Conservation (phyloP, 805 yeast species). For the Sugiyamaella valdiviana region DNA sequence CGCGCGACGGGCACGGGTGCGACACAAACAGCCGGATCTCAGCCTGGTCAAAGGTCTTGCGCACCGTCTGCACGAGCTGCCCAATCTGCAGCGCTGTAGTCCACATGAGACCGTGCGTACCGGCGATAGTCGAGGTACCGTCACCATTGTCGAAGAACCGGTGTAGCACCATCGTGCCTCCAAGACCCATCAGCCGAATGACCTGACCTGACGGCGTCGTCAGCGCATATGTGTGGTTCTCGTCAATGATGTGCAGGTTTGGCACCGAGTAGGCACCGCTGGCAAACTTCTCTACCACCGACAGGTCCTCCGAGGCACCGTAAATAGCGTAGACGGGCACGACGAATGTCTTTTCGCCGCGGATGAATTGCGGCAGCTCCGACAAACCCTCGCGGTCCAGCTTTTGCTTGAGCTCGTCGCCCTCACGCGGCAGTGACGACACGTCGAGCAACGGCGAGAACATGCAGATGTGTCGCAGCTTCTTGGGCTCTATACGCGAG, state of each 20-base stretch:
- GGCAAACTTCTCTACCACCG: conserved; percentile 57
- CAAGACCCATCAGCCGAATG: conserved; percentile 59
- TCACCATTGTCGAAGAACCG: conserved; percentile 63
- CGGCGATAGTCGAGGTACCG: conserved; percentile 42
- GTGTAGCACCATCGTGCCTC: conserved; percentile 64
- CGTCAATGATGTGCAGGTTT: conserved; percentile 59
- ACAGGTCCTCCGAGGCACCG: conserved; percentile 70
- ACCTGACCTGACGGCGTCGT: conserved; percentile 38
- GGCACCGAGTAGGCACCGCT: conserved; percentile 47
- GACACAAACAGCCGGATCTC: conserved; percentile 58
- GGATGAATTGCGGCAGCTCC: conserved; percentile 45
- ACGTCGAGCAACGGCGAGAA: conserved; percentile 54
- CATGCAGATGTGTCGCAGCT: conserved; percentile 55
- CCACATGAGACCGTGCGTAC: conserved; percentile 69
- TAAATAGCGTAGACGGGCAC: conserved; percentile 73
- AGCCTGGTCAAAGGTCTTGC: conserved; percentile 34
- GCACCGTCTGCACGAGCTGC: conserved; percentile 47
- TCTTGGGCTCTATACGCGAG: conserved; percentile 45
- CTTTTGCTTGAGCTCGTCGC: conserved; percentile 43
- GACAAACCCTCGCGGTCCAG: conserved; percentile 41
- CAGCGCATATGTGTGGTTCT: conserved; percentile 41
- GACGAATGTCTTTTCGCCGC: conserved; percentile 37
- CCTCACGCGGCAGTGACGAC: conserved; percentile 44
- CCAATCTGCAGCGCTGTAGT: conserved; percentile 66
- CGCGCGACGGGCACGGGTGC: conserved; percentile 66